These are phyloP conservation scores for Nicotiana tabacum DNA, from an alignment of 257 asterid genomes.

Conservation along the genomic window DNA sequence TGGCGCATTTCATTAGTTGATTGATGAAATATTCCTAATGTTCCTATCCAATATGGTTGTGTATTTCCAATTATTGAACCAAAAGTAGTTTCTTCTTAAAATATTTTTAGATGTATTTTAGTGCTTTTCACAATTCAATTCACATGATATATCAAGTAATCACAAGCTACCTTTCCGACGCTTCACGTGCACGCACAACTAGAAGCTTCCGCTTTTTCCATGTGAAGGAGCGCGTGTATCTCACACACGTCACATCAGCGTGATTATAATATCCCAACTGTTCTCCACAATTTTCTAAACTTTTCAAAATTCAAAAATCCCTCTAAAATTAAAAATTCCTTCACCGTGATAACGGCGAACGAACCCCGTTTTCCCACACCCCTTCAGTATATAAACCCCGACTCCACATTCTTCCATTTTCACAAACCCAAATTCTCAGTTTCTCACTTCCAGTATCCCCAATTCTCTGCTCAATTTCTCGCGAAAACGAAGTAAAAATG, in stretches of 20 bases:
- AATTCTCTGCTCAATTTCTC: background rate
- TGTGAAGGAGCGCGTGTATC: conserved; percentile 10
- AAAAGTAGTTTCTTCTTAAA: background rate
- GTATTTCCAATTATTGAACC: background rate
- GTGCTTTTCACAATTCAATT: background rate
- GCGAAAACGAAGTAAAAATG: conserved; percentile 26
- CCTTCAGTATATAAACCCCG: conserved; percentile 9
- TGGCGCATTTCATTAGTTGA: background rate
- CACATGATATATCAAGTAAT: conserved; percentile 14
- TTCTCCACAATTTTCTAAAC: conserved; percentile 6
- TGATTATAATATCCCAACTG: background rate
- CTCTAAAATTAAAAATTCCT: background rate
- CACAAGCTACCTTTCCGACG: conserved; percentile 20
- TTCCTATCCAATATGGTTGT: no score
- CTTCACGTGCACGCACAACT: conserved; percentile 11
- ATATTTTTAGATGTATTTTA: background rate
- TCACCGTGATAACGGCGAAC: conserved; percentile 11
- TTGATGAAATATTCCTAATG: no score
- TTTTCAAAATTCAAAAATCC: conserved; percentile 2
- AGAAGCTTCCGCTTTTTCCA: background rate
- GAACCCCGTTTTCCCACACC: background rate
- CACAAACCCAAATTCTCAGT: background rate
- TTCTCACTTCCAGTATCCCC: background rate
- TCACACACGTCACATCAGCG: background rate
- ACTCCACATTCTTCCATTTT: conserved; percentile 7